Conservation (phyloP, 345 rosid species). For the Euphorbia pulcherrima region DNA sequence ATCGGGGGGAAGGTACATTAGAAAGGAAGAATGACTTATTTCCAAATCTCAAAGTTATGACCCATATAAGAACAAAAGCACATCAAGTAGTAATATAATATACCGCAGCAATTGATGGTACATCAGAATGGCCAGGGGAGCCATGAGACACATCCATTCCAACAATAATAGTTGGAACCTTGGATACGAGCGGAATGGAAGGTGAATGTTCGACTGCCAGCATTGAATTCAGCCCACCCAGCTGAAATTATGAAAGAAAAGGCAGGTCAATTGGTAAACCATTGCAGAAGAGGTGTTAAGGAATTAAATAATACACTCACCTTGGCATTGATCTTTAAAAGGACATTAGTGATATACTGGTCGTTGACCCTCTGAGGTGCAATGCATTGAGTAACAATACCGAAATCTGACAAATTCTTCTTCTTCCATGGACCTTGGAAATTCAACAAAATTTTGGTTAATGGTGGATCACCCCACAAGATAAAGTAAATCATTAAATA, state of each 20-base stretch:
- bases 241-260: slow-evolving; percentile 35
- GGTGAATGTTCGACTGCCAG: slow-evolving; percentile 63
- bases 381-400: slow-evolving; percentile 85
- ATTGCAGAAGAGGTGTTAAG: background rate
- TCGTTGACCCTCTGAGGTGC: slow-evolving; percentile 72
- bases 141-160: slow-evolving; percentile 99
- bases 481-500: background rate
- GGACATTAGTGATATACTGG: slow-evolving; percentile 84
- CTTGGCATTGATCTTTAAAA: slow-evolving; percentile 90
- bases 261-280: background rate
- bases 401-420: slow-evolving; percentile 68
- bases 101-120: slow-evolving; percentile 96
- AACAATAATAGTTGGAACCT: slow-evolving; percentile 73
- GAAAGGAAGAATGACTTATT: too few species aligned
- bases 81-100: too few species aligned
- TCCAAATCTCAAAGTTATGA: background rate
- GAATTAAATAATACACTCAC: slow-evolving; percentile 22
- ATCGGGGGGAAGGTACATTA: background rate
- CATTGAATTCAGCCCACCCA: slow-evolving; percentile 83
- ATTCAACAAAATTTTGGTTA: background rate
- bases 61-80: too few species aligned
- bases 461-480: background rate
- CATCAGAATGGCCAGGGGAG: slow-evolving; percentile 79
- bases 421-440: slow-evolving; percentile 82
- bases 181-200: slow-evolving; percentile 60